These are phyloP conservation scores for Akanthomyces muscarius DNA, from an alignment of 2,329 filamentous ascomycete species.

Conservation along the genomic window DNA sequence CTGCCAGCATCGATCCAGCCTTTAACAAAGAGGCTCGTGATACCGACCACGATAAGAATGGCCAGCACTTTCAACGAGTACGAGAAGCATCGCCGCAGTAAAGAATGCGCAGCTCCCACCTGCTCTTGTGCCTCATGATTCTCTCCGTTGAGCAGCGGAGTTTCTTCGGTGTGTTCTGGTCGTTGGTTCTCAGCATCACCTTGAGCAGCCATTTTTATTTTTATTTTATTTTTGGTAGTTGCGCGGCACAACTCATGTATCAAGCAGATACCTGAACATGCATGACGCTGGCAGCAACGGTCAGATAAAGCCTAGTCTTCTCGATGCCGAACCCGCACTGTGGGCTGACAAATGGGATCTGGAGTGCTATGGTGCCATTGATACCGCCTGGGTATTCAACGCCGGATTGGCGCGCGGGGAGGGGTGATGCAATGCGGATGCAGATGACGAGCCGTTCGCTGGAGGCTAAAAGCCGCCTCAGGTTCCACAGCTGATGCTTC, in stretches of 20 bases:
- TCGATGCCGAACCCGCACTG: background rate
- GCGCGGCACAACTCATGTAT: background rate
- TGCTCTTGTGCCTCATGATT: background rate
- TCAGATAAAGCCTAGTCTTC: background rate
- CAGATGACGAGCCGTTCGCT: constrained; percentile 10
- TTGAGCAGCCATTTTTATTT: background rate
- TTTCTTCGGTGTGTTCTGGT: background rate
- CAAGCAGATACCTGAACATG: too few relatives aligned
- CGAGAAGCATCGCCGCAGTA: background rate
- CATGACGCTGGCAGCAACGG: background rate
- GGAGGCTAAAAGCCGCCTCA: background rate
- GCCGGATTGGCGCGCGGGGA: background rate
- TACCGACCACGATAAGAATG: background rate
- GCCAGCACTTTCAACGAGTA: background rate
- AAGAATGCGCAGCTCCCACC: background rate
- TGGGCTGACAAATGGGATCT: constrained; percentile 1
- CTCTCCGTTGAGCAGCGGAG: background rate
- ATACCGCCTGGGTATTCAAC: background rate
- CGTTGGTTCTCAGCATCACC: constrained; percentile 5
- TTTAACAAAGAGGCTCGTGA: constrained; percentile 36
- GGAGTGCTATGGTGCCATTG: background rate
- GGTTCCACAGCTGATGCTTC: background rate
- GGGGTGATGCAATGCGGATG: constrained; percentile 15
- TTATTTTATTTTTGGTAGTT: background rate
- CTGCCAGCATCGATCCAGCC: constrained; percentile 42